A percentile compares a stretch with the other conserved stretches of the same genome.
These are phyloP conservation scores for Fraxinus velutina DNA, from an alignment of 305 asterid genomes.

Conservation along the genomic window DNA sequence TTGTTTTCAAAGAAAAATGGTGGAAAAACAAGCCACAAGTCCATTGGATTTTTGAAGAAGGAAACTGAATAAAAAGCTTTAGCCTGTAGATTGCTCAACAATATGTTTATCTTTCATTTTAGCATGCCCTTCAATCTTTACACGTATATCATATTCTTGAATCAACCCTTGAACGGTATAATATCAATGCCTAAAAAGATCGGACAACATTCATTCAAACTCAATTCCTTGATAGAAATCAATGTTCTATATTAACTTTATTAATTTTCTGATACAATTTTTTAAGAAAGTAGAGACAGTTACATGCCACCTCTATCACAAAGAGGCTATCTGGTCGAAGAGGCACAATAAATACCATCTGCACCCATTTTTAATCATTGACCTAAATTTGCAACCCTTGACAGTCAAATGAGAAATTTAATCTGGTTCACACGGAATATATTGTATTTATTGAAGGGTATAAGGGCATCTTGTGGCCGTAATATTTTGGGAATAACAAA, in stretches of 20 bases:
- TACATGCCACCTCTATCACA: background rate
- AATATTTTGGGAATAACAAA: background rate
- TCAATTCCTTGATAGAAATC: background rate
- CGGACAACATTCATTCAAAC: background rate
- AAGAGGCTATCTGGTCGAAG: background rate
- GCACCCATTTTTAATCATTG: background rate
- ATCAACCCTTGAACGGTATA: background rate
- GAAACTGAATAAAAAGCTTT: background rate
- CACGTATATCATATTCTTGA: background rate
- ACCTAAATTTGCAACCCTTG: background rate
- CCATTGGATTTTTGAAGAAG: background rate
- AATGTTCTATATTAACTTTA: background rate
- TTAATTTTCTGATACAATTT: background rate
- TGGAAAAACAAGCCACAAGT: constrained; percentile 15
- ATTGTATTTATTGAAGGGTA: background rate
- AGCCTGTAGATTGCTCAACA: background rate
- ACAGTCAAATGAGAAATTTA: background rate
- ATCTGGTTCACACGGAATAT: background rate
- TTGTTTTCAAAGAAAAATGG: constrained; percentile 4
- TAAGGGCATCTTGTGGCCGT: background rate
- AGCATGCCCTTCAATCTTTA: background rate
- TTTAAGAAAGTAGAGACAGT: background rate
- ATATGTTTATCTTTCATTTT: background rate
- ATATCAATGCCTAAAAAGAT: background rate
- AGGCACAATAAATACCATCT: background rate